phyloP scores from a whole-genome alignment of 192 early-diverging fungal species.

The Phlyctochytrium arcticum region DNA sequence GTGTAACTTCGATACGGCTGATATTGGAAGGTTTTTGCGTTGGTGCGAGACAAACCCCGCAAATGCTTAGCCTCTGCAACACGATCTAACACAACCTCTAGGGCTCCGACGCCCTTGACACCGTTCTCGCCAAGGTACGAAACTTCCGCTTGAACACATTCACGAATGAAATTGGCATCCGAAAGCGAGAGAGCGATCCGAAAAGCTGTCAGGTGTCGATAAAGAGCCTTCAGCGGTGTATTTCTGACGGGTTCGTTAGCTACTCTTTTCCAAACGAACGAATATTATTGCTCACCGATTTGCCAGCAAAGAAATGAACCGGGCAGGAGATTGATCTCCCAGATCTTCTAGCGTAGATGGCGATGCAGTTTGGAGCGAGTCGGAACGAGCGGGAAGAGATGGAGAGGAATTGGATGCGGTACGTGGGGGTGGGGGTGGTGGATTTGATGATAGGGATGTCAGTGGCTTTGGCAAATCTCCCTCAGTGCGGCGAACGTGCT shows the following conservation, averaged over 20 bases:
- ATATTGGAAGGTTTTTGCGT: too few species aligned
- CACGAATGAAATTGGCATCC: conserved; percentile 13
- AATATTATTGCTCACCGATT: conserved; percentile 7
- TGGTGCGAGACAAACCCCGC: background rate
- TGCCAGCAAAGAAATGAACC: conserved; percentile 17
- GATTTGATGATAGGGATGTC: background rate
- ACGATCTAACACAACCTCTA: conserved; percentile 32
- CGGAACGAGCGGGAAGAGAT: background rate
- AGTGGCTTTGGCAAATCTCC: background rate
- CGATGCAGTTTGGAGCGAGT: background rate
- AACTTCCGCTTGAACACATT: conserved; percentile 11
- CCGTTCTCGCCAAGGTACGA: conserved; percentile 15
- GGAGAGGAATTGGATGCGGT: background rate
- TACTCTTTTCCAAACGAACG: background rate
- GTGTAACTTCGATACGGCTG: conserved; percentile 4
- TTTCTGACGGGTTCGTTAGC: conserved; percentile 12
- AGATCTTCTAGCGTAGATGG: background rate
- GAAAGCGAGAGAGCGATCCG: conserved; percentile 21
- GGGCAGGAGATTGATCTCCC: conserved; percentile 15
- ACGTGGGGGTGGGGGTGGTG: background rate
- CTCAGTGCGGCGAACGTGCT: conserved; percentile 8
- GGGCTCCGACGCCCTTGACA: conserved; percentile 10
- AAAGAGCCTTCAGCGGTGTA: conserved; percentile 30
- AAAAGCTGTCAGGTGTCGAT: conserved; percentile 28
- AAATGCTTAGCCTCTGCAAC: conserved; percentile 12